Conservation (phyloP, 164 flowering plant species). For the Aristolochia californica region DNA sequence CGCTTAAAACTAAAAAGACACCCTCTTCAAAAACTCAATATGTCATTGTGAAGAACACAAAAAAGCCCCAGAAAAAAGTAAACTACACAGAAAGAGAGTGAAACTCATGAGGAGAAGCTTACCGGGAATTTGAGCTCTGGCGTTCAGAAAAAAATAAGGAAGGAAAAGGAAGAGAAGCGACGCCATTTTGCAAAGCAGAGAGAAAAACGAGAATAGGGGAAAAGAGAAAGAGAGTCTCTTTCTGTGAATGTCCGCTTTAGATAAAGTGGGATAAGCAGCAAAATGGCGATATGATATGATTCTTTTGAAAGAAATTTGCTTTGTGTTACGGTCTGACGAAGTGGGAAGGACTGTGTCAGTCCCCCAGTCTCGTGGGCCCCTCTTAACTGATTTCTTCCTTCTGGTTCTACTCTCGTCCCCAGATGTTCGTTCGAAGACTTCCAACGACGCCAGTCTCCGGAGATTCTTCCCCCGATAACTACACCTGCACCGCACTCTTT, state of each 20-base stretch:
- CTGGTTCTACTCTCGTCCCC: no score
- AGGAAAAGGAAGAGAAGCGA: constrained; percentile 14
- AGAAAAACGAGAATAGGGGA: not conserved
- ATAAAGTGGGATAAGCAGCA: not conserved
- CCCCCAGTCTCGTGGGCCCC: no score
- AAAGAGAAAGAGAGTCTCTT: not conserved
- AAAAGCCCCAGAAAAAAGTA: not conserved
- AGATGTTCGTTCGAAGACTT: no score
- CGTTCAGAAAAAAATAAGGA: constrained; percentile 16
- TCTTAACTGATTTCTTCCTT: no score
- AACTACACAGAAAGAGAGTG: not conserved
- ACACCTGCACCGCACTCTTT: no score
- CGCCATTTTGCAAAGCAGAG: constrained; percentile 15
- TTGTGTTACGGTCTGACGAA: no score
- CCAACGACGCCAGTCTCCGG: no score
- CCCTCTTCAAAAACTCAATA: not conserved
- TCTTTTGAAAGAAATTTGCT: not conserved
- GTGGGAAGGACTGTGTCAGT: no score
- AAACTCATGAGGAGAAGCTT: not conserved
- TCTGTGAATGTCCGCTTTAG: not conserved
- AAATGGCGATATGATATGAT: constrained; percentile 1
- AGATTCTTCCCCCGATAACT: no score
- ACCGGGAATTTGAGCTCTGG: constrained; percentile 55
- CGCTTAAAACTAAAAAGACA: not conserved
- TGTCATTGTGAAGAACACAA: not conserved